Percentiles rank a stretch among this genome's conserved stretches.
phyloP scores from a whole-genome alignment of 345 rosid species.

The Hevea brasiliensis region DNA sequence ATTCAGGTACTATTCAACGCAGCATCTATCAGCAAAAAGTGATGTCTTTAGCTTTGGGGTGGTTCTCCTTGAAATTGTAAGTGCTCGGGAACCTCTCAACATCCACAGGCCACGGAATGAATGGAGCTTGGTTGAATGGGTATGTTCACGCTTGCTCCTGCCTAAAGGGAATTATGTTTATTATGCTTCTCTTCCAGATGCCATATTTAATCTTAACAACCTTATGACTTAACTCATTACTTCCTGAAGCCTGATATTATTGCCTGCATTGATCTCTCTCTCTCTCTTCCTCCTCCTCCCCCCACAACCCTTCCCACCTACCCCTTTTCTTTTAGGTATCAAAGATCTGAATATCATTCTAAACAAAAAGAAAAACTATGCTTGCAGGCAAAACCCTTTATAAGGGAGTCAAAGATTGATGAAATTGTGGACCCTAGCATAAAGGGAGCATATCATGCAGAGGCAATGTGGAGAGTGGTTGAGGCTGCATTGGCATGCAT shows the following conservation, averaged over 20 bases:
- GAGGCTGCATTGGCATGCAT: conserved; percentile 71
- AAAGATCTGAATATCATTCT: neutral
- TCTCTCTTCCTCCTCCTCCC: no score
- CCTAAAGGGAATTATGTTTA: neutral
- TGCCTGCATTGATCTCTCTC: neutral
- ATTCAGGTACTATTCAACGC: conserved; percentile 68
- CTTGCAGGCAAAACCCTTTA: conserved; percentile 59
- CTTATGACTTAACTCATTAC: no score
- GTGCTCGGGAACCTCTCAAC: conserved; percentile 70
- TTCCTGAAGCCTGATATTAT: no score
- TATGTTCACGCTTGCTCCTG: conserved; percentile 21
- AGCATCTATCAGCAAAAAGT: conserved; percentile 64
- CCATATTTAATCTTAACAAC: neutral
- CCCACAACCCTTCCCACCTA: neutral
- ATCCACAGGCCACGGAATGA: conserved; percentile 59
- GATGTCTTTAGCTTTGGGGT: conserved; percentile 76
- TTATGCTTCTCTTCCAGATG: neutral
- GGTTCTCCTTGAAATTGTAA: conserved; percentile 63
- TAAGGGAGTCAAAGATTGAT: conserved; percentile 66
- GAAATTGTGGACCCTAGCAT: conserved; percentile 67
- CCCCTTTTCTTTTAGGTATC: neutral
- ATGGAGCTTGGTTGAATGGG: conserved; percentile 86
- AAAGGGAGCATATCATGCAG: conserved; percentile 67
- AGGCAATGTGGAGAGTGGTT: conserved; percentile 79
- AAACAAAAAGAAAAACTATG: conserved; percentile 16